Percentiles rank a stretch among this genome's conserved stretches.
These are phyloP conservation scores for Rugonectria rugulosa DNA, from an alignment of 2,329 filamentous ascomycete genomes.

Conservation along the genomic window DNA sequence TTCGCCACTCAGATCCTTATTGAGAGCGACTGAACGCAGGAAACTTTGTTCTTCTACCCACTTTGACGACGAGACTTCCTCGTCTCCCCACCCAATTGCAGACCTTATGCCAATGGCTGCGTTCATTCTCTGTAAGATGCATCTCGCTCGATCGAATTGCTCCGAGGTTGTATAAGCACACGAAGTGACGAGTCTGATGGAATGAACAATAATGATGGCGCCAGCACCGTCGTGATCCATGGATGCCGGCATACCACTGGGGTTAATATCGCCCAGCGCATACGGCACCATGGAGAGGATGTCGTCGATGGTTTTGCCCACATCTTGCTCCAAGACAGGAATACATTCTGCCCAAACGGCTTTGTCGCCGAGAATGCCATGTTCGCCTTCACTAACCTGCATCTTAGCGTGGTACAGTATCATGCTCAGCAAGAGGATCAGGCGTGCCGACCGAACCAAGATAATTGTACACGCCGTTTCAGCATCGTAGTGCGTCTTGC, in stretches of 20 bases:
- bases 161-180: slow-evolving; percentile 38
- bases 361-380: slow-evolving; percentile 10
- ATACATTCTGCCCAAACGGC: slow-evolving; percentile 26
- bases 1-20: no score
- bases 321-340: slow-evolving; percentile 34
- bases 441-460: slow-evolving; percentile 40
- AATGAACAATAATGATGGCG: slow-evolving; percentile 42
- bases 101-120: slow-evolving; percentile 41
- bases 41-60: neutral
- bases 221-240: slow-evolving; percentile 42
- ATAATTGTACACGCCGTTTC: slow-evolving; percentile 45
- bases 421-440: slow-evolving; percentile 42
- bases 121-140: slow-evolving; percentile 39
- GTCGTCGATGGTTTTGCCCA: slow-evolving; percentile 40
- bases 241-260: slow-evolving; percentile 29
- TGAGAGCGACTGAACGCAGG: neutral
- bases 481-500: slow-evolving; percentile 36
- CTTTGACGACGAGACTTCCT: neutral
- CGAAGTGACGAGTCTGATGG: slow-evolving; percentile 41
- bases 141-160: slow-evolving; percentile 32
- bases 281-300: slow-evolving; percentile 43
- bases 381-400: slow-evolving; percentile 3
- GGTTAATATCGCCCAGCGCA: slow-evolving; percentile 40
- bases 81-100: slow-evolving; percentile 27
- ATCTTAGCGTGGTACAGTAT: slow-evolving; percentile 35